Base-by-base conservation (phyloP, 2,329 filamentous ascomycete species). In the Beauveria sp. region DNA sequence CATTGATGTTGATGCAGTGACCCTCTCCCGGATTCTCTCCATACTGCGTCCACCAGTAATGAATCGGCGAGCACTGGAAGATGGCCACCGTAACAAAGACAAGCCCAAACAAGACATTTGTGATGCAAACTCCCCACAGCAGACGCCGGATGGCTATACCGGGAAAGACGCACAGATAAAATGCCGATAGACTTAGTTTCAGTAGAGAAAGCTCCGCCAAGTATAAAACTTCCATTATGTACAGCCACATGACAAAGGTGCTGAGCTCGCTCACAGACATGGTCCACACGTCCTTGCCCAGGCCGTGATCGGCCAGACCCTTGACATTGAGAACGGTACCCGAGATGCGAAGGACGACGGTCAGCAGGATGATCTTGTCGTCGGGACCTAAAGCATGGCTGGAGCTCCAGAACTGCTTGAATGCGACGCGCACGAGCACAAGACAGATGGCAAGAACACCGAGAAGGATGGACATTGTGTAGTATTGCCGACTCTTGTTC, bases 91-190 rank as follows among this genome's bases (percentile, higher is more conserved):
- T 63, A 20, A 77, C 60, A 43, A 80, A 83, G 3, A 69, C 65
- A 18, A 77, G 3, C 2, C 78, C 78, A 58, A 74, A 79, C 1
- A 76, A 9, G 5, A 68, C 45, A 50, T 74, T 75, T 60, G 80
- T 72, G 4, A 66, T 65, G 42, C 81, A 66, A 0, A 79, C 79
- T n/a, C 63, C 73, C 70, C 74, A 77, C 6, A 83, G 71, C 14
- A 79, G 52, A 6, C 69, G 71, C 16, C 75, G 74, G 10, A 82
- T 74, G 3, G 53, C 62, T 0, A 58, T 63, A 0, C 70, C 67
- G 0, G 80, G 80, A 64, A 86, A 86, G 61, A 85, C 79, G 58
- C 80, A 77, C 5, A 82, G 71, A 66, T 83, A 85, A 69, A 85
- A 83, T 66, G 80, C 74, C 1, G 85, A 70, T 26, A 86, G 72